These are phyloP conservation scores for Rhizoclosmatium sp. DNA, from an alignment of 192 early-diverging fungal species.

Conservation along the genomic window DNA sequence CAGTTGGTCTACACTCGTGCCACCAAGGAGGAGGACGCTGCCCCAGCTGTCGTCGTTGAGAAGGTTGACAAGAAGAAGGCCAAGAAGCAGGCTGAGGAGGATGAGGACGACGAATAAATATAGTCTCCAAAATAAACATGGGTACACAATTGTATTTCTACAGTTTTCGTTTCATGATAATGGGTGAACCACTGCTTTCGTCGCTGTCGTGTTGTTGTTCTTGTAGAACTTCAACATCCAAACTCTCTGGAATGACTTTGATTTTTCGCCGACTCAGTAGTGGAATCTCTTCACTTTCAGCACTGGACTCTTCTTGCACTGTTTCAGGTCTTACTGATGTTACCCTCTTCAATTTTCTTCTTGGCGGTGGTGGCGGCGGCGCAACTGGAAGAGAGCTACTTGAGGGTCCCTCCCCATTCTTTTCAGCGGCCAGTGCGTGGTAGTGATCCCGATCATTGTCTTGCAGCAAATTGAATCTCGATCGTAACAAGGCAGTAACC, in stretches of 20 bases:
- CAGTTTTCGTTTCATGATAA: neutral
- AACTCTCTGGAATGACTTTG: neutral
- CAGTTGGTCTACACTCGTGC: conserved; percentile 75
- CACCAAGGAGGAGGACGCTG: conserved; percentile 54
- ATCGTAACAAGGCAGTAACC: neutral
- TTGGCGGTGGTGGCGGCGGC: too few species aligned
- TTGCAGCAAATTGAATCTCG: neutral
- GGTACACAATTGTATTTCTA: neutral
- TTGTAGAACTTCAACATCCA: neutral
- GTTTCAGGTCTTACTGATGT: too few species aligned
- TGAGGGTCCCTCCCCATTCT: neutral
- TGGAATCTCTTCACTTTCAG: conserved; percentile 2
- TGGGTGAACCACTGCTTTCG: neutral
- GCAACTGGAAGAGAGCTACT: too few species aligned
- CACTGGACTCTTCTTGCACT: neutral
- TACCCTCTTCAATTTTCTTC: too few species aligned
- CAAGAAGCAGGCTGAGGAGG: conserved; percentile 31
- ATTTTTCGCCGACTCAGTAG: neutral
- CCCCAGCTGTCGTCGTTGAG: conserved; percentile 15
- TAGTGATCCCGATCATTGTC: neutral
- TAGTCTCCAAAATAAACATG: too few species aligned
- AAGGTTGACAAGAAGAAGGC: conserved; percentile 37
- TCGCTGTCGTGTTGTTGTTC: too few species aligned
- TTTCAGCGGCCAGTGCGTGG: neutral
- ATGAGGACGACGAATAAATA: conserved; percentile 44